These are phyloP conservation scores for Ophiostoma sp. DNA, from an alignment of 2,329 filamentous ascomycete species.

Conservation along the genomic window DNA sequence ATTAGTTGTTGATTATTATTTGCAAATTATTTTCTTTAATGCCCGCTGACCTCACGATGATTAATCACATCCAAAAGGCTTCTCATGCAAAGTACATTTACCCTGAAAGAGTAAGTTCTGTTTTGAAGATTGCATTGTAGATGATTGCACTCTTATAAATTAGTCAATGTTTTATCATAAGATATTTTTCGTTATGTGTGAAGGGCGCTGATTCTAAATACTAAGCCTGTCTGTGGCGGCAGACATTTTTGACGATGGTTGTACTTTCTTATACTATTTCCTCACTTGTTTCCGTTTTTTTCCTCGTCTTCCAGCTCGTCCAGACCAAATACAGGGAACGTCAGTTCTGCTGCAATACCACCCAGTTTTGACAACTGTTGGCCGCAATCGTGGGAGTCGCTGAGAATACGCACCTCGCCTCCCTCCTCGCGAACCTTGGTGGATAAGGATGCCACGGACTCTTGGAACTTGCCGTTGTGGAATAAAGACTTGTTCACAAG, in stretches of 20 bases:
- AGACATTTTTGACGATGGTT: background rate
- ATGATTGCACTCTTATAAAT: background rate
- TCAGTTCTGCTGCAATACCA: background rate
- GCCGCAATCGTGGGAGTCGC: background rate
- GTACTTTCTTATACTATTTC: background rate
- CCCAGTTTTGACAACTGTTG: background rate
- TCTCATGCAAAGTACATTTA: background rate
- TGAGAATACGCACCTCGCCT: background rate
- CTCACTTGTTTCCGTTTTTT: background rate
- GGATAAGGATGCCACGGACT: background rate
- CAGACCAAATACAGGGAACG: constrained; percentile 2
- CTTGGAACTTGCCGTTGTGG: background rate
- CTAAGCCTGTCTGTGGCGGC: background rate
- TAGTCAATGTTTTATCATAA: background rate
- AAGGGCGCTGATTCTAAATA: background rate
- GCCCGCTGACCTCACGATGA: background rate
- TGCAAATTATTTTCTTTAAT: background rate
- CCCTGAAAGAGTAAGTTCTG: background rate
- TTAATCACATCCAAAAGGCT: background rate
- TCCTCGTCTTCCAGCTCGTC: background rate
- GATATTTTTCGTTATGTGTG: background rate
- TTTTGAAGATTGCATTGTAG: background rate
- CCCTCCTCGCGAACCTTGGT: background rate
- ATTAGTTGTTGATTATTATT: background rate
- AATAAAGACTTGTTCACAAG: constrained; percentile 9